Percentiles rank a stretch among this genome's conserved stretches.
These are phyloP conservation scores for Pouteria campechiana DNA, from an alignment of 179 eudicot species.

Conservation along the genomic window DNA sequence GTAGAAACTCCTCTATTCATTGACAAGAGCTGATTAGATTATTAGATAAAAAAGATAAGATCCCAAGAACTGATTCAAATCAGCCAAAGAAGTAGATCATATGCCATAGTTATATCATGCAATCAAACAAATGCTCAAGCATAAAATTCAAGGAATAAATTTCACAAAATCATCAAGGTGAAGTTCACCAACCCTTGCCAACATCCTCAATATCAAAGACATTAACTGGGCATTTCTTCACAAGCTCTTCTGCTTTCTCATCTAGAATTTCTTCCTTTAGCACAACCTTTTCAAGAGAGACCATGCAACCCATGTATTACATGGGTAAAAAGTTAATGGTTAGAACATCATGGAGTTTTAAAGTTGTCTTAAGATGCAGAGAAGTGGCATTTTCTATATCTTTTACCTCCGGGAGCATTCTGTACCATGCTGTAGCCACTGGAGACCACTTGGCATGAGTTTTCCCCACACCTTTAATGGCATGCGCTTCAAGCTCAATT, in stretches of 20 bases:
- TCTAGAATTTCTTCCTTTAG: constrained; percentile 56
- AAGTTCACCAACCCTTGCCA: constrained; percentile 70
- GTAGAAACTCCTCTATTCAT: too few species aligned
- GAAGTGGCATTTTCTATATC: background rate
- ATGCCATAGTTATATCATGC: too few species aligned
- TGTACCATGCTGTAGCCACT: constrained; percentile 97
- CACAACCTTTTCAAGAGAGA: constrained; percentile 36
- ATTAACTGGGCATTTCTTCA: constrained; percentile 51
- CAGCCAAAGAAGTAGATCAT: too few species aligned
- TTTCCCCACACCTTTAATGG: constrained; percentile 81
- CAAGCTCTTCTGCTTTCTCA: constrained; percentile 58
- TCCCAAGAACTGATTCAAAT: too few species aligned
- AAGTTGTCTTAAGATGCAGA: too few species aligned
- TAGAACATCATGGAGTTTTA: too few species aligned
- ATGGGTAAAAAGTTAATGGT: too few species aligned
- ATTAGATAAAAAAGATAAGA: too few species aligned
- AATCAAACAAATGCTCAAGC: too few species aligned
- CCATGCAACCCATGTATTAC: background rate
- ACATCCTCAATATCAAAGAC: constrained; percentile 93
- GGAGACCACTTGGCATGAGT: constrained; percentile 99
- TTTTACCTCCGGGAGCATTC: constrained; percentile 93
- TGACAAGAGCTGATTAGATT: too few species aligned
- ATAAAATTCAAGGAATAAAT: too few species aligned
- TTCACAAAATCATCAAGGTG: too few species aligned
- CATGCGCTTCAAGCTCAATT: constrained; percentile 97